These are phyloP conservation scores for Lachnellula subtilissima DNA, from an alignment of 2,329 filamentous ascomycete species.

Conservation along the genomic window DNA sequence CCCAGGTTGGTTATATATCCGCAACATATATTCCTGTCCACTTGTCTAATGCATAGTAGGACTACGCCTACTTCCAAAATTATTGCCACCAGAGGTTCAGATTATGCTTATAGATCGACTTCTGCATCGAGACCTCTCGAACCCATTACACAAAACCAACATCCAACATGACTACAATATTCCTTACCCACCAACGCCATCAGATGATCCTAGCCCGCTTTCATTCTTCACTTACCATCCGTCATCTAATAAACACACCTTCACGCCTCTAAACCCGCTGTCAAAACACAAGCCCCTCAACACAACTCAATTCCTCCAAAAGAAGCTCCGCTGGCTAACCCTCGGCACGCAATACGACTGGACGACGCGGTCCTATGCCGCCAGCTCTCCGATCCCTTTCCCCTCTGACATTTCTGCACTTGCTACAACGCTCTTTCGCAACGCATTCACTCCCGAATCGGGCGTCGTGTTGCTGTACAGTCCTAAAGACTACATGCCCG, in stretches of 20 bases:
- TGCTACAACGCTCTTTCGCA: conserved; percentile 66
- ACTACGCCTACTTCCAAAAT: conserved; percentile 67
- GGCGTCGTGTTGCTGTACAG: conserved; percentile 92
- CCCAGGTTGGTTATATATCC: conserved; percentile 17
- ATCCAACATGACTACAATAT: conserved; percentile 75
- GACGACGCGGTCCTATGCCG: conserved; percentile 78
- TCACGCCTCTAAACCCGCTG: conserved; percentile 53
- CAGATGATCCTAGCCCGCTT: conserved; percentile 6
- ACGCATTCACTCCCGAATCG: conserved; percentile 68
- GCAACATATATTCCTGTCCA: background rate
- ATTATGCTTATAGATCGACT: conserved; percentile 64
- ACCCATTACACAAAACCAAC: conserved; percentile 76
- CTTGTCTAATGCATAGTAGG: conserved; percentile 13
- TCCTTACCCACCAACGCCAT: conserved; percentile 44
- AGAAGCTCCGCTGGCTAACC: conserved; percentile 87
- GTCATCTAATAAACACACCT: conserved; percentile 54
- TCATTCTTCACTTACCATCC: conserved; percentile 54
- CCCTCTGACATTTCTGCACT: conserved; percentile 68
- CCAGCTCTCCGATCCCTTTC: conserved; percentile 60
- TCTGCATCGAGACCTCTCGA: conserved; percentile 71
- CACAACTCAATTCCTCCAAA: conserved; percentile 66
- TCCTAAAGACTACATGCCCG: conserved; percentile 82
- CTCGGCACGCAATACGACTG: conserved; percentile 94
- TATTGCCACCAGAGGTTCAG: conserved; percentile 71
- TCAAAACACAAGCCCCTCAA: conserved; percentile 68